These are phyloP conservation scores for Haematococcus lacustris DNA, from an alignment of 139 green algal species.

Conservation along the genomic window DNA sequence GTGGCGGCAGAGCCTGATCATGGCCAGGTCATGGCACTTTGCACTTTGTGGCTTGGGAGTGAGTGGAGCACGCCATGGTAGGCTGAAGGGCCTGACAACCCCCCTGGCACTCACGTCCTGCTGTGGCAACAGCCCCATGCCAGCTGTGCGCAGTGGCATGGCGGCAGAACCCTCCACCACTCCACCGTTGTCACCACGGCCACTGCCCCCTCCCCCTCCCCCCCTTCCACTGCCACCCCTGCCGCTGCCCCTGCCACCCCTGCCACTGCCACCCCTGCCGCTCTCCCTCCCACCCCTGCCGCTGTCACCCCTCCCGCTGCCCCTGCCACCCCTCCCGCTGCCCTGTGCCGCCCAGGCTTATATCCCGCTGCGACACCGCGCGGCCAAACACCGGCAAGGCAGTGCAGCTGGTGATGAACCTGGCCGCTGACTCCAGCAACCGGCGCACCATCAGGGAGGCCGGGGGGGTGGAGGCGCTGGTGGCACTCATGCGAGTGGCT, in stretches of 20 bases:
- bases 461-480: conserved; percentile 27
- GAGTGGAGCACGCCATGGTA: too few relatives aligned
- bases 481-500: conserved; percentile 5
- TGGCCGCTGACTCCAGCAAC: conserved; percentile 25
- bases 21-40: too few relatives aligned
- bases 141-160: too few relatives aligned
- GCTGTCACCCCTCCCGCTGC: background rate
- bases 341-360: conserved; percentile 19
- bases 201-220: too few relatives aligned
- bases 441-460: conserved; percentile 16
- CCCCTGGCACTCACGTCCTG: too few relatives aligned
- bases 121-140: too few relatives aligned
- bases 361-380: conserved; percentile 10
- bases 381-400: conserved; percentile 18
- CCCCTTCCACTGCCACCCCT: background rate
- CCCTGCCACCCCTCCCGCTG: background rate
- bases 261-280: background rate
- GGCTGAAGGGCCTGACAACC: too few relatives aligned
- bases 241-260: background rate
- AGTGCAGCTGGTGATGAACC: conserved; percentile 33
- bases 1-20: too few relatives aligned
- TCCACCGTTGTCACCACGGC: background rate
- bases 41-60: too few relatives aligned
- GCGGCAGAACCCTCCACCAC: too few relatives aligned
- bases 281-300: background rate